These are phyloP conservation scores for Aspergillus sojae DNA, from an alignment of 2,329 filamentous ascomycete genomes.

Conservation along the genomic window DNA sequence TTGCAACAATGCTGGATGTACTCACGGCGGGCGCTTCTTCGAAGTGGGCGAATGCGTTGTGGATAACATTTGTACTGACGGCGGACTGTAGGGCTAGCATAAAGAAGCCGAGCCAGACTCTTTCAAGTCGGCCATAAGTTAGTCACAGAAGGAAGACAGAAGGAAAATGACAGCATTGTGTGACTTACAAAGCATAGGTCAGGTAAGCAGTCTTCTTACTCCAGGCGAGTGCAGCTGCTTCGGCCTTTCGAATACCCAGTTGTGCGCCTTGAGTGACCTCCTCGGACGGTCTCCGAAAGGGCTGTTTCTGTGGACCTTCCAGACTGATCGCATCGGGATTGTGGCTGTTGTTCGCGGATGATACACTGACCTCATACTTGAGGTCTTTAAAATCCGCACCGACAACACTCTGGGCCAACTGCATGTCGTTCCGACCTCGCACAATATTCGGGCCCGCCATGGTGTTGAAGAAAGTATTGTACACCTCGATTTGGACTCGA, in stretches of 20 bases:
- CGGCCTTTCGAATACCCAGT: conserved; percentile 36
- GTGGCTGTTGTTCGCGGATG: not conserved
- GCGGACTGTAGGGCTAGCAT: conserved; percentile 1
- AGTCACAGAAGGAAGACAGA: not conserved
- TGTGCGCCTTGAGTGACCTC: conserved; percentile 13
- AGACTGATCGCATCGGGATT: conserved; percentile 10
- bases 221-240: conserved; percentile 52
- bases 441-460: conserved; percentile 10
- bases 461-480: not conserved
- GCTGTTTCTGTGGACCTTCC: not conserved
- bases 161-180: not conserved
- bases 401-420: conserved; percentile 9
- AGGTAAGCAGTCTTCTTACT: conserved; percentile 40
- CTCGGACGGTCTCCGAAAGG: not conserved
- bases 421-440: conserved; percentile 14
- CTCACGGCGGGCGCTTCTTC: not conserved
- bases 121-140: not conserved
- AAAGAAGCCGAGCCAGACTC: conserved; percentile 2
- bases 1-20: conserved; percentile 58
- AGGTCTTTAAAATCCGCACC: conserved; percentile 9
- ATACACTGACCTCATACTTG: conserved; percentile 8
- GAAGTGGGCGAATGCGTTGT: not conserved
- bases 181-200: conserved; percentile 36
- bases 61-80: conserved; percentile 2
- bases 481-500: not conserved